Conservation (phyloP, 2,329 filamentous ascomycete species). For the Colletotrichum echinochloae region DNA sequence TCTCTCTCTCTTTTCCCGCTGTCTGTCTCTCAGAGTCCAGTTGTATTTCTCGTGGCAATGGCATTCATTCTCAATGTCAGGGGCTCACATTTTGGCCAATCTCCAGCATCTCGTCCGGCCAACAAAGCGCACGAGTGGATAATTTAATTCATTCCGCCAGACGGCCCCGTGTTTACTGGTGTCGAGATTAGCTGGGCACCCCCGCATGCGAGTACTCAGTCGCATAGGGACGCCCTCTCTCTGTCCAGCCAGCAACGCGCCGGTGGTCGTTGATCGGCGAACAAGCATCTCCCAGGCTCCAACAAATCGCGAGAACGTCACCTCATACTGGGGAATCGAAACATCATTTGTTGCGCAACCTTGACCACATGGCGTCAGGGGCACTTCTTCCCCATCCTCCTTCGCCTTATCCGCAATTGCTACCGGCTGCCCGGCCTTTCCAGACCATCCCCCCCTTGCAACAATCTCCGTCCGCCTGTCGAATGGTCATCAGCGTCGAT, state of each 20-base stretch:
- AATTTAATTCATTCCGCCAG: slow-evolving; percentile 36
- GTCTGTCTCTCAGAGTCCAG: not conserved
- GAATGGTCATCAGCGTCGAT: not conserved
- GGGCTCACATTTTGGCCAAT: slow-evolving; percentile 27
- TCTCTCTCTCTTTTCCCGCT: not conserved
- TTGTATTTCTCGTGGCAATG: slow-evolving; percentile 21
- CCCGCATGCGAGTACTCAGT: not conserved
- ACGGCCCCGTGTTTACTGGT: slow-evolving; percentile 24
- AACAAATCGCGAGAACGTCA: not conserved
- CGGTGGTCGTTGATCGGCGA: slow-evolving; percentile 23
- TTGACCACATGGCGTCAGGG: slow-evolving; percentile 33
- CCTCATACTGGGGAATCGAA: slow-evolving; percentile 11
- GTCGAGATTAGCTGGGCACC: slow-evolving; percentile 21
- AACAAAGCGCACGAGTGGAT: slow-evolving; percentile 31
- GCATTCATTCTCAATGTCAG: slow-evolving; percentile 31
- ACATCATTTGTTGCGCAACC: slow-evolving; percentile 4
- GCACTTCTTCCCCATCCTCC: not conserved
- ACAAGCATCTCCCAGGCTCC: not conserved
- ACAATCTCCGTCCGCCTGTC: not conserved
- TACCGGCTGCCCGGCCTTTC: slow-evolving; percentile 6
- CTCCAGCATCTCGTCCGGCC: slow-evolving; percentile 33
- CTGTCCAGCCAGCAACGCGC: not conserved
- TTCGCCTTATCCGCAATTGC: slow-evolving; percentile 14
- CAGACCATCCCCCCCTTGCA: slow-evolving; percentile 16
- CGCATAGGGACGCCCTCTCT: slow-evolving; percentile 13